Percentiles rank a stretch among this genome's conserved stretches.
phyloP scores from a whole-genome alignment of 345 rosid species.

The Boechera stricta region DNA sequence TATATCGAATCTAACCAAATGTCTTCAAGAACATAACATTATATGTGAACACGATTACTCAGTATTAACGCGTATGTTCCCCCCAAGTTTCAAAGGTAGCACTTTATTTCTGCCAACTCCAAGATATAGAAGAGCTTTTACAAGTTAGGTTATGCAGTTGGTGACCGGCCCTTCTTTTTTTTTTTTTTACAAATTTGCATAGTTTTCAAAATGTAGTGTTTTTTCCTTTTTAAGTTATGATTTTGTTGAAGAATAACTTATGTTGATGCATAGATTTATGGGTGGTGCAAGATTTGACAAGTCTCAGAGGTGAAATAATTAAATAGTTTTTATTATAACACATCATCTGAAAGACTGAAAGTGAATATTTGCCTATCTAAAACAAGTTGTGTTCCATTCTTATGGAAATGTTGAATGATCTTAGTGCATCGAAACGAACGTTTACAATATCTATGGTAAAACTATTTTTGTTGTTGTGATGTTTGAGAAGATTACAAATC shows the following conservation, averaged over 20 bases:
- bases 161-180: conserved; percentile 36
- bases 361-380: too few relatives aligned
- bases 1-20: background rate
- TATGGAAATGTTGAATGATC: too few relatives aligned
- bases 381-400: too few relatives aligned
- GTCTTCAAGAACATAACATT: conserved; percentile 10
- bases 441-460: background rate
- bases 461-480: background rate
- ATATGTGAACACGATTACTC: conserved; percentile 29
- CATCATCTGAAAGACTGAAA: background rate
- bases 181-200: background rate
- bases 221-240: background rate
- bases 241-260: conserved; percentile 14
- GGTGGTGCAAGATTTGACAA: conserved; percentile 8
- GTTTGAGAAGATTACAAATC: background rate
- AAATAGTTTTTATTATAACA: too few relatives aligned
- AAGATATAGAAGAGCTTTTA: conserved; percentile 31
- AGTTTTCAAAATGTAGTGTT: conserved; percentile 22
- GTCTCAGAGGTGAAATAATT: background rate
- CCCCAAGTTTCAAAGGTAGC: conserved; percentile 23
- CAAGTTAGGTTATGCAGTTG: conserved; percentile 45
- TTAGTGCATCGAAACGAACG: background rate
- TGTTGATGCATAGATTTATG: conserved; percentile 4
- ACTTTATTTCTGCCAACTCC: conserved; percentile 39
- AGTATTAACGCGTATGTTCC: background rate